These are phyloP conservation scores for Oryza meyeriana DNA, from an alignment of 176 grass and related monocot species.

Conservation along the genomic window DNA sequence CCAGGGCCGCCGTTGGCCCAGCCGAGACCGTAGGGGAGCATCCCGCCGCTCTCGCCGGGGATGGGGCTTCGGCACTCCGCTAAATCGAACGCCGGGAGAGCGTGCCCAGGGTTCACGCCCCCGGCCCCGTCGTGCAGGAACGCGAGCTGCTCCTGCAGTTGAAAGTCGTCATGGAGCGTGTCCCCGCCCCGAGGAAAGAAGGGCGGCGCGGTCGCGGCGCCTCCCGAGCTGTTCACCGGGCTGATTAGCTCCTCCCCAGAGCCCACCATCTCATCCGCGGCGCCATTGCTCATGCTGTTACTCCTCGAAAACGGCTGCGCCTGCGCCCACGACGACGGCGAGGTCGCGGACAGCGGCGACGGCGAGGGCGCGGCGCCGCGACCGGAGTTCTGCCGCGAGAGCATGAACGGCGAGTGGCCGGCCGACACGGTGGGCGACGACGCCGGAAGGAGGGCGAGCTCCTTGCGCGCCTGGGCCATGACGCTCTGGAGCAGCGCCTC, in stretches of 20 bases:
- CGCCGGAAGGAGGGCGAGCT: slow-evolving; percentile 48
- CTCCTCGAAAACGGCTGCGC: slow-evolving; percentile 57
- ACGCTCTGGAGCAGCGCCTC: slow-evolving; percentile 78
- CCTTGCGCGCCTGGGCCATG: slow-evolving; percentile 72
- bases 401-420: slow-evolving; percentile 36
- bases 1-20: slow-evolving; percentile 39
- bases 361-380: slow-evolving; percentile 31
- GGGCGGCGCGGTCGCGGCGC: slow-evolving; percentile 17
- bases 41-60: slow-evolving; percentile 14
- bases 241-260: slow-evolving; percentile 52
- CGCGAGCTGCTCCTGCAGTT: slow-evolving; percentile 74
- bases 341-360: slow-evolving; percentile 51
- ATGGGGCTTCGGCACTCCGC: slow-evolving; percentile 44
- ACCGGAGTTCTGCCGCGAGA: slow-evolving; percentile 59
- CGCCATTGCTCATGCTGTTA: slow-evolving; percentile 47
- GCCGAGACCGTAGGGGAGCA: slow-evolving; percentile 41
- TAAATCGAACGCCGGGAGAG: slow-evolving; percentile 15
- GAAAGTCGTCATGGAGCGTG: slow-evolving; percentile 49
- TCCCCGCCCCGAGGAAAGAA: slow-evolving; percentile 33
- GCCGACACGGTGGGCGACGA: slow-evolving; percentile 39
- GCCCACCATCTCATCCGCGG: slow-evolving; percentile 31
- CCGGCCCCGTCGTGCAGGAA: slow-evolving; percentile 51
- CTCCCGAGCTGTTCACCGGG: slow-evolving; percentile 26
- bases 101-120: slow-evolving; percentile 17
- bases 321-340: slow-evolving; percentile 60